Conservation (phyloP, 768 basidiomycete genomes). For the Amyloporia xantha region DNA sequence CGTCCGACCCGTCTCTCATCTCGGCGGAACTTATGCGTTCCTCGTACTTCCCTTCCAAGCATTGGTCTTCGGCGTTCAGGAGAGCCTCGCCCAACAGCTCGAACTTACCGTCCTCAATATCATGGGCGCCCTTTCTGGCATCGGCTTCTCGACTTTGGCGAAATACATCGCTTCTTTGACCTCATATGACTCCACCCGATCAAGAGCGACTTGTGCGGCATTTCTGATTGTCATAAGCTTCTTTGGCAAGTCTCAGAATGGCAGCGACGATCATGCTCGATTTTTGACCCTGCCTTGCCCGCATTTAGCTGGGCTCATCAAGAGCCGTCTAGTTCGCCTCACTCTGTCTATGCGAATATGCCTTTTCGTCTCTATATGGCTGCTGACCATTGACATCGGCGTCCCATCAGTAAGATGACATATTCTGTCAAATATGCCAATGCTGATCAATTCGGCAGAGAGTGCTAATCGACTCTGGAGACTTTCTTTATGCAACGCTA, state of each 20-base stretch:
- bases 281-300: neutral
- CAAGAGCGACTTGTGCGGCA: constrained; percentile 34
- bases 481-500: constrained; percentile 37
- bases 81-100: constrained; percentile 41
- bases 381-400: constrained; percentile 34
- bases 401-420: constrained; percentile 24
- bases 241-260: constrained; percentile 23
- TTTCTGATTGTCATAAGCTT: constrained; percentile 35
- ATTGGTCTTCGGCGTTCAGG: constrained; percentile 40
- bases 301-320: constrained; percentile 34
- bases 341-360: constrained; percentile 38
- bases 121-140: constrained; percentile 34
- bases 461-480: constrained; percentile 21
- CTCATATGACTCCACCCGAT: constrained; percentile 18
- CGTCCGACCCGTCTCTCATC: constrained; percentile 32
- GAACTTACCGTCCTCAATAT: constrained; percentile 39
- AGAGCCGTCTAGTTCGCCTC: constrained; percentile 40
- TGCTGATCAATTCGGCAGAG: constrained; percentile 13
- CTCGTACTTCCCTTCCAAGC: constrained; percentile 35
- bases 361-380: constrained; percentile 42
- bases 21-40: constrained; percentile 35
- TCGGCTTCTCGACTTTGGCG: constrained; percentile 31
- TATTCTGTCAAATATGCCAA: neutral
- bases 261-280: neutral
- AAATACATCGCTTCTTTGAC: constrained; percentile 27